Base-by-base conservation (phyloP, 176 grass and related monocot species). In the Oryza punctata region DNA sequence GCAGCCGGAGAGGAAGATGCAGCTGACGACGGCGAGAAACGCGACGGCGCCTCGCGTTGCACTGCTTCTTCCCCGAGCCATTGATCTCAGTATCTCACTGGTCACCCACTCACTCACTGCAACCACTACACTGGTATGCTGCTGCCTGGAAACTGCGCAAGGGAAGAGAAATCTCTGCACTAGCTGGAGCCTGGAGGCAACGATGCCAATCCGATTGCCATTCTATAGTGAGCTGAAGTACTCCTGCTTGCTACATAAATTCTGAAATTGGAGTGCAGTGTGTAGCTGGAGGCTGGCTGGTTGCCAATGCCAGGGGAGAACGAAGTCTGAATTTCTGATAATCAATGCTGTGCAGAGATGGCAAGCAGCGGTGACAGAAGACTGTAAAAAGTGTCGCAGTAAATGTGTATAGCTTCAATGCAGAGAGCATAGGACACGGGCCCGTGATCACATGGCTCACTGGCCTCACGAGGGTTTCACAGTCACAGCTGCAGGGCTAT, bases 61-160 rank as follows among this genome's bases (percentile, higher is more conserved):
- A 79, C 69, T 16, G 69, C 81, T 81, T 46, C 87, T 88, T 84
- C 81, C 69, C 76, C 43, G 16, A 50, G 77, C 82, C 87, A 89
- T 88, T 5, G 8, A n/a, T 61, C 0, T 1, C 9, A 23, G 2
- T 16, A 24, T 61, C 57, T 80, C 69, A 24, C 66, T 61, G 19
- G 35, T 73, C 49, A 7, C 57, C 6, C 19, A 49, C 9, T 54
- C 18, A n/a, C 19, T 59, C 19, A 35, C 75, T 23, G 38, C 4
- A 12, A 6, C 12, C 47, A 8, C 30, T 37, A 5, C 3, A 77
- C 10, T 38, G 37, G 37, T 38, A 13, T 52, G 49, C 49, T 21
- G 5, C 50, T 54, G 50, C 50, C 50, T 15, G 73, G 28, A 37
- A 2, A 27, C 29, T 61, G 47, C 67, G 19, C 8, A 41, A 54